Percentiles rank a stretch among this genome's conserved stretches.
phyloP scores from a whole-genome alignment of 2,329 filamentous ascomycete genomes.

The Pseudocercospora vitis region DNA sequence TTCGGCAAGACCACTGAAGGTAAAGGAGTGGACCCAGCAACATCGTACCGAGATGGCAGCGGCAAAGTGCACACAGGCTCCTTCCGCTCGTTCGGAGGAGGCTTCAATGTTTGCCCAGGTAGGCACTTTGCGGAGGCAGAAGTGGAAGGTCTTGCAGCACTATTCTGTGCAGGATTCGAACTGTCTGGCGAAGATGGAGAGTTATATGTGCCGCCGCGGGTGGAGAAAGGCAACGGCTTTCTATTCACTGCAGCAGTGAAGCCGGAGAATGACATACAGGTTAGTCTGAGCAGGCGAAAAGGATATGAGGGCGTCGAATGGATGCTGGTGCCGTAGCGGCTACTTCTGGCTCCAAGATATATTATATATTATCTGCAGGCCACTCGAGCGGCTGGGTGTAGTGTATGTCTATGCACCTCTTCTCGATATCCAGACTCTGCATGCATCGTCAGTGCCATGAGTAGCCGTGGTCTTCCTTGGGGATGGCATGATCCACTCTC shows the following conservation, averaged over 20 bases:
- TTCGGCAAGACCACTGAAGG: not conserved
- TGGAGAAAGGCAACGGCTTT: constrained; percentile 8
- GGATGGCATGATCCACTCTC: constrained; percentile 53
- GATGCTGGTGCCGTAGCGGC: constrained; percentile 6
- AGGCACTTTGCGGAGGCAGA: constrained; percentile 51
- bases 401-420: too few species aligned
- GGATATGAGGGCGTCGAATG: constrained; percentile 21
- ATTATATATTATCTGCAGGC: not conserved
- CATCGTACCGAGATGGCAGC: not conserved
- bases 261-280: constrained; percentile 15
- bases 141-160: constrained; percentile 42
- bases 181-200: constrained; percentile 20
- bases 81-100: constrained; percentile 53
- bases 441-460: constrained; percentile 52
- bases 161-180: constrained; percentile 41
- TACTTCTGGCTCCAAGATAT: too few species aligned
- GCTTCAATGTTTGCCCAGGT: constrained; percentile 52
- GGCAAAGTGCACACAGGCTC: constrained; percentile 24
- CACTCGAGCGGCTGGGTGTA: not conserved
- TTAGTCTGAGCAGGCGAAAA: constrained; percentile 12
- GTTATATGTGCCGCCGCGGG: not conserved
- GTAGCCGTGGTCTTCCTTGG: constrained; percentile 51
- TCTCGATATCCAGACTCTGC: constrained; percentile 55
- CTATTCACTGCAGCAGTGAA: constrained; percentile 1
- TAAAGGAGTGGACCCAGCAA: not conserved